phyloP scores from a whole-genome alignment of 208 protist species.

The Leishmania major region DNA sequence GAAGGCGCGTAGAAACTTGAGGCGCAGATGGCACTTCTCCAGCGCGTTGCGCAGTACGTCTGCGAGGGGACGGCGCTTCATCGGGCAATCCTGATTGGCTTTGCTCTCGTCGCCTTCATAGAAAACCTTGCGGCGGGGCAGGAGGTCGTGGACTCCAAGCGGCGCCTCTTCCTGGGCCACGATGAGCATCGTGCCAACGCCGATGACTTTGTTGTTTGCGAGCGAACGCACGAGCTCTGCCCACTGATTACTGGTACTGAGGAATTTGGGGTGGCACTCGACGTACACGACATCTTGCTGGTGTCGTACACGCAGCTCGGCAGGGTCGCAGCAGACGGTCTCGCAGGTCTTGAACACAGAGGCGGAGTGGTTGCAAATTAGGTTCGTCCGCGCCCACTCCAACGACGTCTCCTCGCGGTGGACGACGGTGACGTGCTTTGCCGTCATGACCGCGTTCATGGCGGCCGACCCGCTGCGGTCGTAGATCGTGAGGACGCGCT shows the following conservation, averaged over 20 bases:
- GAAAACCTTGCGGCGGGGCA: constrained; percentile 15
- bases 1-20: constrained; percentile 67
- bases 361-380: constrained; percentile 72
- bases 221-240: constrained; percentile 36
- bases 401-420: constrained; percentile 45
- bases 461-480: constrained; percentile 71
- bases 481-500: constrained; percentile 77
- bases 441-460: constrained; percentile 80
- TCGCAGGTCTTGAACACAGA: constrained; percentile 67
- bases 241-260: constrained; percentile 71
- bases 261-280: constrained; percentile 53
- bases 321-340: constrained; percentile 39
- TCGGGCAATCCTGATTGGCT: constrained; percentile 13
- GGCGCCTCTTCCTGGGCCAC: constrained; percentile 70
- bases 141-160: constrained; percentile 65
- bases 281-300: constrained; percentile 77
- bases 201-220: constrained; percentile 48
- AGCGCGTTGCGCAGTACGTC: constrained; percentile 48
- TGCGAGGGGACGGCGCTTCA: constrained; percentile 33
- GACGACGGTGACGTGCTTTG: constrained; percentile 69
- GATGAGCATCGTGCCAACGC: constrained; percentile 65
- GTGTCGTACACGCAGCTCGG: constrained; percentile 38
- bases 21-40: constrained; percentile 44
- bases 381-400: constrained; percentile 67
- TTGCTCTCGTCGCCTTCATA: constrained; percentile 5